Conservation (phyloP, 2,329 filamentous ascomycete genomes). For the Aspergillaceae sp. region DNA sequence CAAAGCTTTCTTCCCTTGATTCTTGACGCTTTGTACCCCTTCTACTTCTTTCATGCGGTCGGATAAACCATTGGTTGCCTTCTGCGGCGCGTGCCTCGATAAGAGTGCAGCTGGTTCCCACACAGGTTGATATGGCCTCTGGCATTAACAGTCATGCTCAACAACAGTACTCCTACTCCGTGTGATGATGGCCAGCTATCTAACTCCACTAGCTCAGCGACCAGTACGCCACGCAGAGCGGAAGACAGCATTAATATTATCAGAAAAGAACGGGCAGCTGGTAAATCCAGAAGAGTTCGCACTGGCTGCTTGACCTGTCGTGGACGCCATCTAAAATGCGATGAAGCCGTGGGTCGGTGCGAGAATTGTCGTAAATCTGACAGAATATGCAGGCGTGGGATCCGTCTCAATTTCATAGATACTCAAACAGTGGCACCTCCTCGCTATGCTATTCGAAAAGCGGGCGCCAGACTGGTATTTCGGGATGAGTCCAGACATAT, state of each 20-base stretch:
- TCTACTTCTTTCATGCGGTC: too few species aligned
- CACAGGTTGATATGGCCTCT: slow-evolving; percentile 1
- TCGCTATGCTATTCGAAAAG: slow-evolving; percentile 48
- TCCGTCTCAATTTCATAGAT: slow-evolving; percentile 87
- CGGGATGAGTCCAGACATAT: slow-evolving; percentile 83
- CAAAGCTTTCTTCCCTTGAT: too few species aligned
- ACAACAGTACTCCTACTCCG: slow-evolving; percentile 5
- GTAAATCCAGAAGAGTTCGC: slow-evolving; percentile 73
- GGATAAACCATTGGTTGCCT: too few species aligned
- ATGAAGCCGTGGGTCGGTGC: slow-evolving; percentile 59
- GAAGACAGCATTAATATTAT: slow-evolving; percentile 4
- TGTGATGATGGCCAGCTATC: slow-evolving; percentile 6
- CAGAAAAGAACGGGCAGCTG: slow-evolving; percentile 16
- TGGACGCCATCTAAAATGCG: slow-evolving; percentile 84
- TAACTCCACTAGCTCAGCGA: slow-evolving; percentile 7
- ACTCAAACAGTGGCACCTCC: slow-evolving; percentile 63
- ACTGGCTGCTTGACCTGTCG: slow-evolving; percentile 88
- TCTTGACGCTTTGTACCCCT: too few species aligned
- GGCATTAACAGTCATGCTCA: slow-evolving; percentile 6
- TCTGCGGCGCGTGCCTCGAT: too few species aligned
- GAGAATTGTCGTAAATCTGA: slow-evolving; percentile 85
- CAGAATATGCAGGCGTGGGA: slow-evolving; percentile 72
- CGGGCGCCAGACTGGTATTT: slow-evolving; percentile 67
- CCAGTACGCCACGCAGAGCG: slow-evolving; percentile 4
- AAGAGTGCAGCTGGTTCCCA: background rate